Evolutionary conservation across 768 basidiomycete species (phyloP), one percentile per base, ranked within the genome.

Genomic region (Boletus edulis): DNA sequence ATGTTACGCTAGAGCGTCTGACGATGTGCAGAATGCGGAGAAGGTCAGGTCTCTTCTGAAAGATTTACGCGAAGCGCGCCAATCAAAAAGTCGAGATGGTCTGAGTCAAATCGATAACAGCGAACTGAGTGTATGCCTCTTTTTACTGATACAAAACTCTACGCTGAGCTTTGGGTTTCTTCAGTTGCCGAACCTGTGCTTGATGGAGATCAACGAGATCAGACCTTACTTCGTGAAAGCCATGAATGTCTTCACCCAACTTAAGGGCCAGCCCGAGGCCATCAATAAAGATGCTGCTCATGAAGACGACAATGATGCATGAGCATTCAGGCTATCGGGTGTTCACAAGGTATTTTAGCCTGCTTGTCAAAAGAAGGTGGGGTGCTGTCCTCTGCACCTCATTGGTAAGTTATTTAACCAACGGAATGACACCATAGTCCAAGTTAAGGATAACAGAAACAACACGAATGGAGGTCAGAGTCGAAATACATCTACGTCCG

Each of bases 121-220:
- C 59, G 89, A 91, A 68, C 78, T 94, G 27, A 85, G 84, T 72
- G 92, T 91, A 69, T 40, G 85, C 72, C n/a, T n/a, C 39, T 46
- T 48, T 48, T 46, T 32, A 31, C 34, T 34, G 8, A 15, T 4
- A 32, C 54, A 13, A 35, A 46, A 50, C 41, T 44, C 44, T 15
- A 20, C 47, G 49, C 38, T 49, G 37, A 49, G 5, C 18, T 17
- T 15, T 24, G 22, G 15, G 1, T 18, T 42, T 35, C 31, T 29
- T 38, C 17, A 95, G 93, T 77, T 97, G 56, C 84, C 91, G 5
- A 90, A 94, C 60, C 74, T 96, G 18, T 89, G 85, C 56, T 84
- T 91, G 1, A 87, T 95, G 86, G 94, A 97, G 70, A 90, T 97
- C 72, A 93, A 94, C 73, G 94, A 96, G 68, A 89, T 96, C 61